Evolutionary conservation across 352 stramenopile species (phyloP).

Genomic region (Globisporangium echinulatum): DNA sequence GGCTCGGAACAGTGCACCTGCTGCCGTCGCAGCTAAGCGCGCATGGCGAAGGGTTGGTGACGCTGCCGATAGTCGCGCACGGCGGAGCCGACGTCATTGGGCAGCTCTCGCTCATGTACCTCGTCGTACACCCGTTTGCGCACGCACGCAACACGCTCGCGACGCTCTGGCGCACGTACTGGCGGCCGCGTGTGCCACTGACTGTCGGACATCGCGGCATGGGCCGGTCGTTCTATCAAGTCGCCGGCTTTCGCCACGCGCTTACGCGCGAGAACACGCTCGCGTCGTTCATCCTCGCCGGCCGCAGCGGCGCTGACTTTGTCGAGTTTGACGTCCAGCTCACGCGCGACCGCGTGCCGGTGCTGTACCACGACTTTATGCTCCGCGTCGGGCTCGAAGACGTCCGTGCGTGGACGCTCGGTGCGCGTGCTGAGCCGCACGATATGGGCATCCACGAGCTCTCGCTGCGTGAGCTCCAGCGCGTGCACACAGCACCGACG

Average conservation of each 20-base stretch:
- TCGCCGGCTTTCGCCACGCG: constrained; percentile 44
- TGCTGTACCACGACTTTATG: constrained; percentile 79
- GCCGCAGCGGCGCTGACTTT: constrained; percentile 62
- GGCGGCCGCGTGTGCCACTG: constrained; percentile 46
- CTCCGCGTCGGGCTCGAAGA: constrained; percentile 63
- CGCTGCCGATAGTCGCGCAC: constrained; percentile 39
- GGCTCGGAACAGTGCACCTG: constrained; percentile 34
- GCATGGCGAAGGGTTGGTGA: constrained; percentile 49
- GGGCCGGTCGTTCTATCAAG: constrained; percentile 71
- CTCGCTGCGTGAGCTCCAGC: constrained; percentile 51
- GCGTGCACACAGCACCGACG: constrained; percentile 35
- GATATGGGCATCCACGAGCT: constrained; percentile 71
- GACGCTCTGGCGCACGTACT: constrained; percentile 59
- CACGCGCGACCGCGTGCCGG: constrained; percentile 64
- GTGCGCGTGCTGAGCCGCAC: constrained; percentile 43
- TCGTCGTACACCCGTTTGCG: constrained; percentile 46
- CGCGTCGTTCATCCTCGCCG: constrained; percentile 64
- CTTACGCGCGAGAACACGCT: constrained; percentile 74
- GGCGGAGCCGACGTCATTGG: constrained; percentile 21
- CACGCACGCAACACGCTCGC: constrained; percentile 53
- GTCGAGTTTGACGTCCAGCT: constrained; percentile 84
- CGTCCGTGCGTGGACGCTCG: constrained; percentile 31
- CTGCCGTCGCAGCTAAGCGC: constrained; percentile 41
- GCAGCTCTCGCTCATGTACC: constrained; percentile 43
- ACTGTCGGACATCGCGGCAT: constrained; percentile 70